A percentile compares a stretch with the other conserved stretches of the same genome.
phyloP scores from a whole-genome alignment of 1,139 yeast genomes.

The Diutina sp. region DNA sequence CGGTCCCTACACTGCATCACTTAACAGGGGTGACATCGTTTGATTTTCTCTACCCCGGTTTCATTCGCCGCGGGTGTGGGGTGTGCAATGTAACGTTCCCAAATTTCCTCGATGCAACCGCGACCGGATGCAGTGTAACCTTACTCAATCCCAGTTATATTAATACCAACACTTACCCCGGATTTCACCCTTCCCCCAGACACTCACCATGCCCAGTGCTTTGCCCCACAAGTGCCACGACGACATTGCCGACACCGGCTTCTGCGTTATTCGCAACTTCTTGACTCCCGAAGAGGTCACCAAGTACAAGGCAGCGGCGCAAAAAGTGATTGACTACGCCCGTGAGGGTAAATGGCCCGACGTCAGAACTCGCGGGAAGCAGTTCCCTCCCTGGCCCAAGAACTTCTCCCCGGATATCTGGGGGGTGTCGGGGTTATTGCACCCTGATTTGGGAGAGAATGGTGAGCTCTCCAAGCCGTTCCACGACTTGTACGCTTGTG shows the following conservation, averaged over 20 bases:
- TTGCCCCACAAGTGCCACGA: constrained; percentile 10
- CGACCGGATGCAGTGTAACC: background rate
- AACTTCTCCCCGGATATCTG: constrained; percentile 44
- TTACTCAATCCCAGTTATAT: background rate
- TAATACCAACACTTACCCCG: background rate
- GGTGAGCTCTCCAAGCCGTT: constrained; percentile 21
- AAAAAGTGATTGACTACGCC: constrained; percentile 30
- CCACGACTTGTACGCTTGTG: constrained; percentile 32
- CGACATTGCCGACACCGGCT: constrained; percentile 32
- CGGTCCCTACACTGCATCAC: background rate
- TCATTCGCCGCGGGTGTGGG: background rate
- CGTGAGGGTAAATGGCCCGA: constrained; percentile 40
- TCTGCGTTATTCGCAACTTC: constrained; percentile 28
- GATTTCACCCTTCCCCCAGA: background rate
- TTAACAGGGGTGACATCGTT: background rate
- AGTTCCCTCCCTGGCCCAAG: constrained; percentile 49
- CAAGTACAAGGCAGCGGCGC: constrained; percentile 24
- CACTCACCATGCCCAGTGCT: background rate
- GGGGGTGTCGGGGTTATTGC: constrained; percentile 40
- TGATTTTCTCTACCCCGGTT: background rate
- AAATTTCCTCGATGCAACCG: background rate
- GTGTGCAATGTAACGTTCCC: background rate
- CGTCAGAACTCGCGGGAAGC: constrained; percentile 42
- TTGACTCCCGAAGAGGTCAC: constrained; percentile 29
- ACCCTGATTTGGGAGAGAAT: constrained; percentile 27